Evolutionary conservation across 2,329 filamentous ascomycete genomes (phyloP), one percentile per base, ranked within the genome.

Genomic region (Acrodontium crateriforme): DNA sequence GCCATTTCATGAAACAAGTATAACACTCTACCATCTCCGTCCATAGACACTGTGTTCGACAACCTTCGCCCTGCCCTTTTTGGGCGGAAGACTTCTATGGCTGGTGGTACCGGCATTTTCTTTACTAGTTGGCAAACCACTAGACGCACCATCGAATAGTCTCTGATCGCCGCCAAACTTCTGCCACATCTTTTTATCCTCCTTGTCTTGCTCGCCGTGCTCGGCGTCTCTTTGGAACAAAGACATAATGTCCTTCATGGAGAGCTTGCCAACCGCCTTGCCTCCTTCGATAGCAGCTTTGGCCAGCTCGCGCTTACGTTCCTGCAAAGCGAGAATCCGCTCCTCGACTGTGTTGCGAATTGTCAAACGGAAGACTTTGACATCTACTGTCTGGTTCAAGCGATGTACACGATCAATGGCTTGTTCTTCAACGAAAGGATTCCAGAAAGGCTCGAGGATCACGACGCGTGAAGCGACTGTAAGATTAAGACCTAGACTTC

Each of bases 371-470:
- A 93, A 98, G 38, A 98, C 83, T 31, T 87, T 73, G 18, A 98
- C 89, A 49, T 95, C 85, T 21, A 87, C 69, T 2, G 83, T 94
- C 56, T 98, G 89, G 21, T 92, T 95, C 29, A 98, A 76, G n/a
- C 89, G 83, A 52, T 98, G 89, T 15, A 98, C 89, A 30, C 89
- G 83, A 55, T 98, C 89, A 43, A 98, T 98, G 26, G 89, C 89
- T 63, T 98, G 89, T 54, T 98, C 89, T 62, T 98, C 89, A 18
- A 98, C 83, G 49, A 98, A 98, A 1, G 42, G 89, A 54, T 98
- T 98, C 89, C 89, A 98, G 56, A 98, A 98, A 0, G 89, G 89
- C 55, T 98, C 89, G 23, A 98, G 65, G 42, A 98, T 92, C 28
- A 98, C 75, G 3, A 98, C 89, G 11, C 89, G 71, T 37, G 79